Evolutionary conservation across 768 basidiomycete genomes (phyloP).

Genomic region (Coprinopsis strossmayeri): DNA sequence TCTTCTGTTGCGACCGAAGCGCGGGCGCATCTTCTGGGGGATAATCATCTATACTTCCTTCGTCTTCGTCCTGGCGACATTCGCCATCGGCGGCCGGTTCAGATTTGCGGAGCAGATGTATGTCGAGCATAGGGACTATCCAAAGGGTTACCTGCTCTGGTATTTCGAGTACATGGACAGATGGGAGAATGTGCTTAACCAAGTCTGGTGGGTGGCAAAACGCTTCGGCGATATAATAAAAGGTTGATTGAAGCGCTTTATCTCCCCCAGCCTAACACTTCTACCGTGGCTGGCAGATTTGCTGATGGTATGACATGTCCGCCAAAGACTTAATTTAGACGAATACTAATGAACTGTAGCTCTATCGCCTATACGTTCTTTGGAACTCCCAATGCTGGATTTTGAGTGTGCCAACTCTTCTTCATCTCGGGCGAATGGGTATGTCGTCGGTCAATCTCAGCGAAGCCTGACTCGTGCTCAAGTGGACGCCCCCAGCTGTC

Average conservation of each 20-base stretch:
- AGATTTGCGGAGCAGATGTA: conserved; percentile 25
- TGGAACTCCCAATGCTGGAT: conserved; percentile 27
- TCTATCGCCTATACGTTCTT: conserved; percentile 28
- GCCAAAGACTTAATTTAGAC: background rate
- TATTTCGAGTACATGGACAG: conserved; percentile 13
- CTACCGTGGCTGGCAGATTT: conserved; percentile 31
- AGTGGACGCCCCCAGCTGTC: conserved; percentile 17
- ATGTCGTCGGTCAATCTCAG: conserved; percentile 4
- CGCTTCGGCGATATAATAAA: background rate
- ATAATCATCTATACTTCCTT: conserved; percentile 26
- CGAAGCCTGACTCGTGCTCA: background rate
- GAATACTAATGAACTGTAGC: conserved; percentile 13
- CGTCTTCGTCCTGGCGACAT: conserved; percentile 24
- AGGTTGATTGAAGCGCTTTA: background rate
- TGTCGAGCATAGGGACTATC: conserved; percentile 17
- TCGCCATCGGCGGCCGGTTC: conserved; percentile 25
- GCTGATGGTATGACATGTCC: conserved; percentile 22
- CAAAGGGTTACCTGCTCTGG: conserved; percentile 13
- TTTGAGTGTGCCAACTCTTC: conserved; percentile 19
- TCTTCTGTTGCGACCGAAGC: conserved; percentile 28
- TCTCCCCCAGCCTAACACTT: conserved; percentile 19
- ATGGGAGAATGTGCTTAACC: conserved; percentile 25
- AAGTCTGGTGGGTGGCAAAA: conserved; percentile 22
- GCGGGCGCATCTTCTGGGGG: conserved; percentile 26
- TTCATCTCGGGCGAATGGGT: conserved; percentile 30